A percentile compares a stretch with the other conserved stretches of the same genome.
Conservation (phyloP, 768 basidiomycete genomes). For the Agrocybe praecox region DNA sequence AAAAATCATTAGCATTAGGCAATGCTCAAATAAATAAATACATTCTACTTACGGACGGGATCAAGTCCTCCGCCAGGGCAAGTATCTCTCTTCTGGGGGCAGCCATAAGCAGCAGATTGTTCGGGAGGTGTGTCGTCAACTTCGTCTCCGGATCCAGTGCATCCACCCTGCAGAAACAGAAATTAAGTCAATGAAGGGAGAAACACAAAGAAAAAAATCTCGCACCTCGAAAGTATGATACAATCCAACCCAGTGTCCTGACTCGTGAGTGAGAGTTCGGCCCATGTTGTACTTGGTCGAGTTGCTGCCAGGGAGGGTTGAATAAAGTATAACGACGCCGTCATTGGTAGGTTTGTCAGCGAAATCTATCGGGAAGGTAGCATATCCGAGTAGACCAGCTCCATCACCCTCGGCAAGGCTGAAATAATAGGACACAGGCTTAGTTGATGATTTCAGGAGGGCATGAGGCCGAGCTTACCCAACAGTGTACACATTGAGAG, state of each 20-base stretch:
- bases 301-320: conserved; percentile 42
- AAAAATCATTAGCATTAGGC: not conserved
- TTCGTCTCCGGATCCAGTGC: conserved; percentile 35
- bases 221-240: conserved; percentile 57
- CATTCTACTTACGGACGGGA: conserved; percentile 30
- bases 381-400: conserved; percentile 48
- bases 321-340: conserved; percentile 45
- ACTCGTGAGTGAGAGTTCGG: conserved; percentile 54
- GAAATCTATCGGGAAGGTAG: conserved; percentile 53
- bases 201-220: not conserved
- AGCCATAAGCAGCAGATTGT: conserved; percentile 38
- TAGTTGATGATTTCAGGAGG: no score
- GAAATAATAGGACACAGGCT: not conserved
- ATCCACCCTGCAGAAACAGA: conserved; percentile 31
- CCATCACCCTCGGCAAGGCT: conserved; percentile 29
- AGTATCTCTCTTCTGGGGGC: conserved; percentile 31
- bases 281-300: conserved; percentile 43
- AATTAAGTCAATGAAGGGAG: not conserved
- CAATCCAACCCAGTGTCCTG: conserved; percentile 57
- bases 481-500: conserved; percentile 54
- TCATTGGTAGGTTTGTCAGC: conserved; percentile 39
- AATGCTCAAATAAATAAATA: not conserved
- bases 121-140: conserved; percentile 48
- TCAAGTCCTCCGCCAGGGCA: conserved; percentile 33
- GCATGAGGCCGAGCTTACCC: conserved; percentile 29